Conservation (phyloP, 1,284 basidiomycete genomes). For the Cerrena zonata region DNA sequence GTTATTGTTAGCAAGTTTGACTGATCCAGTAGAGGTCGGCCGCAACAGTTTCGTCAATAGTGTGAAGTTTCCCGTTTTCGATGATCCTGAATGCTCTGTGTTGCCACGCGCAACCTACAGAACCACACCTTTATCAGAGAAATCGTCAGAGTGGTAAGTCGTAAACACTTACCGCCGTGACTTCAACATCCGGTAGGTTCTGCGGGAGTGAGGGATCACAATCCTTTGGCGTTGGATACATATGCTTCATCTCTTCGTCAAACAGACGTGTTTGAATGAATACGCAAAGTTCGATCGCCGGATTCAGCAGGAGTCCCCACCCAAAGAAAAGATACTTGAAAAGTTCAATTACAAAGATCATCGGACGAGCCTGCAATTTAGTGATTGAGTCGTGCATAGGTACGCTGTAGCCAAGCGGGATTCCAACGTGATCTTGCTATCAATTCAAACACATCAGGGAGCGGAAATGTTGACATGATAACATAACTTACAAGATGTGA, state of each 20-base stretch:
- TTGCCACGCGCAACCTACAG: too few species aligned
- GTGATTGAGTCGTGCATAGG: neutral
- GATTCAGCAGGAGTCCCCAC: conserved; percentile 25
- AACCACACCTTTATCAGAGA: too few species aligned
- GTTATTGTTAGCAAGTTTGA: conserved; percentile 29
- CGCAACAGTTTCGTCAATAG: conserved; percentile 26
- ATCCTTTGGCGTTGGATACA: neutral
- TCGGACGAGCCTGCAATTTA: conserved; percentile 10
- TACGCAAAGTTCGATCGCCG: conserved; percentile 24
- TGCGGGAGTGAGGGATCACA: conserved; percentile 17
- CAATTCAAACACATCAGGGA: neutral
- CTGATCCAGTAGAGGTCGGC: conserved; percentile 28
- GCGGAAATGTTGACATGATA: neutral
- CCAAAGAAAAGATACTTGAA: conserved; percentile 27
- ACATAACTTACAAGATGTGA: conserved; percentile 8
- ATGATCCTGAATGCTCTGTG: too few species aligned
- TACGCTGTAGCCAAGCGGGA: neutral
- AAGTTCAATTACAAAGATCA: conserved; percentile 22
- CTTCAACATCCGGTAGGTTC: conserved; percentile 32
- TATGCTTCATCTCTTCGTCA: conserved; percentile 14
- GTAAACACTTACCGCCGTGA: conserved; percentile 33
- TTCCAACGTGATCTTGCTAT: conserved; percentile 12
- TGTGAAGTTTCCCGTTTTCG: conserved; percentile 22
- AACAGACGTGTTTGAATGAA: conserved; percentile 23
- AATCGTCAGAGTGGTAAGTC: too few species aligned